Base-by-base conservation (phyloP, 495 filamentous ascomycete species). In the Evernia prunastri region DNA sequence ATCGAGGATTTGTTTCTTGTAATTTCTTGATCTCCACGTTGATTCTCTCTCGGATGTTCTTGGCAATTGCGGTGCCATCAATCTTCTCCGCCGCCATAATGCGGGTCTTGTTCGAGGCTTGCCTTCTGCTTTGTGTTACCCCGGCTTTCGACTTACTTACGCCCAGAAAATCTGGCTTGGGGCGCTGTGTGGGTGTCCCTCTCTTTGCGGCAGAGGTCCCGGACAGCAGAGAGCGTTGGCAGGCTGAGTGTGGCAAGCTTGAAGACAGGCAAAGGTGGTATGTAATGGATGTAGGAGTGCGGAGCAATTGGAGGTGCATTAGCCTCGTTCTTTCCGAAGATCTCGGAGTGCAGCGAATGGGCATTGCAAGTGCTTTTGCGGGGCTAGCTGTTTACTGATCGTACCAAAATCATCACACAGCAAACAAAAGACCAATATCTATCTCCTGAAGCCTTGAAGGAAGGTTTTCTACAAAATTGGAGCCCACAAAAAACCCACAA, bases 41-140 rank as follows among this genome's bases (percentile, higher is more conserved):
- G 65, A 98, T 81, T 33, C 80, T 81, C 76, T 89, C 88, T 58
- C 94, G 86, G 71, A 98, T 96, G 66, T 76, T 83, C 78, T 90
- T 92, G 53, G 95, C 95, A 77, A 96, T 92, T 67, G 89, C 90
- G 36, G 89, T 96, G 75, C 94, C 94, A 78, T 98, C 93, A 72
- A 98, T 94, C 80, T 89, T 96, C 72, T 85, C 83, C 66, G 91
- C 93, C 68, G 86, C 84, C 90, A 95, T 96, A 63, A 79, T 78
- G 68, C 74, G 72, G 42, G 71, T 35, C 69, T 77, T 79, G 70
- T 72, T 76, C 63, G 81, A 85, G 69, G 85, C 84, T 47, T 58
- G 63, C 67, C 81, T 72, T 43, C 18, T 36, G 35, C 33, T 31
- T 29, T 54, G 51, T 10, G 17, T 33, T 20, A 33, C 6, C 29